Evolutionary conservation across 2,329 filamentous ascomycete species (phyloP), one percentile per base, ranked within the genome.

Genomic region (Aureobasidium uvarum): DNA sequence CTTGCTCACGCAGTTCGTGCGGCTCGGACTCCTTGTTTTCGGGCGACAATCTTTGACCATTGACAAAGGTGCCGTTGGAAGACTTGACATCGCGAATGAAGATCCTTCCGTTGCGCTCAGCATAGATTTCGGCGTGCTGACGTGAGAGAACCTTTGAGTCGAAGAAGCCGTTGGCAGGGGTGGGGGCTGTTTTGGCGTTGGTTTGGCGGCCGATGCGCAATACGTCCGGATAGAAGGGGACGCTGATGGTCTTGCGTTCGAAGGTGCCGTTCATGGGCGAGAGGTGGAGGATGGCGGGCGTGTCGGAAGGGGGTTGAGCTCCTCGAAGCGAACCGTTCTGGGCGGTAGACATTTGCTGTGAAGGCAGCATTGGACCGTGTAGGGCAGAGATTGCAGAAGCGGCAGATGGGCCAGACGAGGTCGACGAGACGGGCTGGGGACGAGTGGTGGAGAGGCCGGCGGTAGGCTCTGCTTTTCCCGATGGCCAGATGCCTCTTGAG

Each of bases 71-170:
- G 66, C 95, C 95, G 75, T 99, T 99, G 46, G 95, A 99, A 0
- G 95, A 98, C 78, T 98, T 99, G 71, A 99, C 90, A 78, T 99
- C 95, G 66, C 93, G 87, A 71, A 99, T 98, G 85, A 89, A 98
- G 50, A 99, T 89, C 75, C 96, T 96, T 62, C 93, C 93, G 68
- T 80, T 83, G 16, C 67, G 59, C 63, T 91, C 88, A 16, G 95
- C 92, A 87, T 92, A 98, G 43, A 99, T 90, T 76, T 99, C 95
- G 41, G 95, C 95, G 76, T 99, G 95, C 75, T 97, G 92, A 72
- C 95, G 85, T 45, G 95, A 98, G 28, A 99, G 84, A 31, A 99
- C 95, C 78, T 99, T 99, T 60, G 94, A 98, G 77, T 99, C 95
- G 74, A 99, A 99, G 77, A 90, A 99, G 41, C 95, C 95, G 78